Percentiles rank a stretch among this genome's conserved stretches.
Evolutionary conservation across 805 yeast species (phyloP).

Genomic region (Candida vartiovaarae): DNA sequence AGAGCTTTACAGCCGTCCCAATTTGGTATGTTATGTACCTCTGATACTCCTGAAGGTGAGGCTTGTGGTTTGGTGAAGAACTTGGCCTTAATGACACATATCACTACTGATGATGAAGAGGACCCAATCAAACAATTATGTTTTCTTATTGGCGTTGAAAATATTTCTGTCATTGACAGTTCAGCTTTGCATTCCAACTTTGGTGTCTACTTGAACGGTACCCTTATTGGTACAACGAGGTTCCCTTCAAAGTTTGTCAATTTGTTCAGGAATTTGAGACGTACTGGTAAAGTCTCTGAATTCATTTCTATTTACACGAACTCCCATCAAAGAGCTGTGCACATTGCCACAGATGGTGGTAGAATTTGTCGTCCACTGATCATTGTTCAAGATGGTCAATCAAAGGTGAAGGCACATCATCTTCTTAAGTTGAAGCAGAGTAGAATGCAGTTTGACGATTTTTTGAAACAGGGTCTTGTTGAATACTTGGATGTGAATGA

Average conservation of each 20-base stretch:
- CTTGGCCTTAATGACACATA: constrained; percentile 96
- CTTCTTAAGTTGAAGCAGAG: constrained; percentile 56
- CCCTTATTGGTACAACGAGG: constrained; percentile 82
- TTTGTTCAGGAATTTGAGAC: constrained; percentile 71
- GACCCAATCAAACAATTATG: constrained; percentile 76
- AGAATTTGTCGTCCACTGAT: constrained; percentile 95
- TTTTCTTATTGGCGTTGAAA: constrained; percentile 82
- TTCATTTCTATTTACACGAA: constrained; percentile 89
- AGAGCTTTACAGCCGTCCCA: constrained; percentile 98
- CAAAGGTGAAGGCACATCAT: constrained; percentile 71
- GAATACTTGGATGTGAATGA: constrained; percentile 97
- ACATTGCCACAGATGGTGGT: constrained; percentile 98
- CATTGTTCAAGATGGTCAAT: constrained; percentile 65
- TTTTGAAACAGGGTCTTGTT: constrained; percentile 76
- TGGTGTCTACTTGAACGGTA: constrained; percentile 91
- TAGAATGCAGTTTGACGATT: constrained; percentile 83
- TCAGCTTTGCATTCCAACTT: constrained; percentile 74
- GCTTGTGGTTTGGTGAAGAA: constrained; percentile 98
- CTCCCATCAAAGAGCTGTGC: constrained; percentile 86
- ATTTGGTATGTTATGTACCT: constrained; percentile 97
- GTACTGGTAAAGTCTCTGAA: constrained; percentile 80
- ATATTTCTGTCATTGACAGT: constrained; percentile 73
- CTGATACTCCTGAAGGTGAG: constrained; percentile 99
- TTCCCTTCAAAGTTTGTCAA: constrained; percentile 78
- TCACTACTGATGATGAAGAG: constrained; percentile 97